phyloP scores from a whole-genome alignment of 768 basidiomycete genomes.

The Hygrocybe punicea region DNA sequence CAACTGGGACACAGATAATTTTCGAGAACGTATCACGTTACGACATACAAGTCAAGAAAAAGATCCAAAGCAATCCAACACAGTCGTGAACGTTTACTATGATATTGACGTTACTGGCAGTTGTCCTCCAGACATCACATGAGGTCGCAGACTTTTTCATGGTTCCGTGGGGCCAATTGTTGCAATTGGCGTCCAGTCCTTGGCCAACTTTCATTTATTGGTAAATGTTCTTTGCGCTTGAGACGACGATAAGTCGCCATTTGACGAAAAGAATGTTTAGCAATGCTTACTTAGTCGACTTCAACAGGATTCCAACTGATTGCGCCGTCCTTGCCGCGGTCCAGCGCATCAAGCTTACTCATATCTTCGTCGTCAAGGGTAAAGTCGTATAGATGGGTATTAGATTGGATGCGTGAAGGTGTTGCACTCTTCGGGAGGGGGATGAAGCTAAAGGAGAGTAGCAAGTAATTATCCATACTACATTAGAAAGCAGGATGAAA shows the following conservation, averaged over 20 bases:
- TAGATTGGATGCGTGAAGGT: slow-evolving; percentile 65
- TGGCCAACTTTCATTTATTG: background rate
- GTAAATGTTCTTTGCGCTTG: too few species aligned
- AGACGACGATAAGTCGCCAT: too few species aligned
- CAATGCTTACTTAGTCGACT: slow-evolving; percentile 27
- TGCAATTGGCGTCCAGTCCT: too few species aligned
- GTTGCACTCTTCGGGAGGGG: slow-evolving; percentile 82
- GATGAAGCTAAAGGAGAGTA: slow-evolving; percentile 51
- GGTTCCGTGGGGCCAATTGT: too few species aligned
- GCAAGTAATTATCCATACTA: background rate
- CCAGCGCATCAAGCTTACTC: slow-evolving; percentile 59
- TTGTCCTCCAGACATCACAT: too few species aligned
- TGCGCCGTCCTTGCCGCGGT: slow-evolving; percentile 68
- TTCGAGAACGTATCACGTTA: too few species aligned
- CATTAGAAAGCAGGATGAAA: background rate
- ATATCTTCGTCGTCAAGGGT: slow-evolving; percentile 65
- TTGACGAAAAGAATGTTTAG: background rate
- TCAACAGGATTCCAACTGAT: slow-evolving; percentile 85
- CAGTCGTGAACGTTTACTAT: too few species aligned
- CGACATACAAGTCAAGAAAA: too few species aligned
- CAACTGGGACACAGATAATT: too few species aligned
- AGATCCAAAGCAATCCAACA: too few species aligned
- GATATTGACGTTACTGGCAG: too few species aligned
- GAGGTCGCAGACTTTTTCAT: too few species aligned
- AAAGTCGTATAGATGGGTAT: slow-evolving; percentile 74